These are phyloP conservation scores for Prosopis cineraria DNA, from an alignment of 306 rosid genomes.

Conservation along the genomic window DNA sequence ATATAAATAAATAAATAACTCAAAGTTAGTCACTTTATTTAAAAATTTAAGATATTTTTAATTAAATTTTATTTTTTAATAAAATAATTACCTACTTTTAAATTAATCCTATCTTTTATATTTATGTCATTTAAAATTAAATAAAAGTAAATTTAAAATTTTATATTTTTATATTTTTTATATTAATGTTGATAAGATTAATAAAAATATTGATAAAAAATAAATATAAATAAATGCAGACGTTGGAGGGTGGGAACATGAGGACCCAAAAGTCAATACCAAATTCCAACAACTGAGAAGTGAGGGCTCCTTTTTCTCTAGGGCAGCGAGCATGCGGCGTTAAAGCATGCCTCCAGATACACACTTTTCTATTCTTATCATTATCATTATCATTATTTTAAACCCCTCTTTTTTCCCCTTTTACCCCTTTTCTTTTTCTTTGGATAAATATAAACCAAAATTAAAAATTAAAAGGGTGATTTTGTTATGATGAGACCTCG, in stretches of 20 bases:
- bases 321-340: neutral
- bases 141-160: too few species aligned
- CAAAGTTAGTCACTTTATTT: too few species aligned
- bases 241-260: neutral
- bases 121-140: too few species aligned
- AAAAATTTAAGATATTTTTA: too few species aligned
- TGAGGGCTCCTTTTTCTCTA: neutral
- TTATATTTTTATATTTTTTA: too few species aligned
- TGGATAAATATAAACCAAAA: neutral
- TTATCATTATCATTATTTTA: neutral
- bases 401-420: too few species aligned
- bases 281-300: conserved; percentile 26
- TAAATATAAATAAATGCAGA: neutral
- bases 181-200: too few species aligned
- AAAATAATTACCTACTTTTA: too few species aligned
- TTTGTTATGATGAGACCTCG: conserved; percentile 26
- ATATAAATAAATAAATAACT: too few species aligned
- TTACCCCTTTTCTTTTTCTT: neutral
- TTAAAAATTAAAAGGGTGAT: neutral
- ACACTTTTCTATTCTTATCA: neutral
- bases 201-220: too few species aligned
- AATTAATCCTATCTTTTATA: too few species aligned
- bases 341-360: neutral
- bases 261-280: neutral
- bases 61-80: too few species aligned